Evolutionary conservation across 768 basidiomycete species (phyloP), one percentile per base, ranked within the genome.

Genomic region (Termitomyces sp.): DNA sequence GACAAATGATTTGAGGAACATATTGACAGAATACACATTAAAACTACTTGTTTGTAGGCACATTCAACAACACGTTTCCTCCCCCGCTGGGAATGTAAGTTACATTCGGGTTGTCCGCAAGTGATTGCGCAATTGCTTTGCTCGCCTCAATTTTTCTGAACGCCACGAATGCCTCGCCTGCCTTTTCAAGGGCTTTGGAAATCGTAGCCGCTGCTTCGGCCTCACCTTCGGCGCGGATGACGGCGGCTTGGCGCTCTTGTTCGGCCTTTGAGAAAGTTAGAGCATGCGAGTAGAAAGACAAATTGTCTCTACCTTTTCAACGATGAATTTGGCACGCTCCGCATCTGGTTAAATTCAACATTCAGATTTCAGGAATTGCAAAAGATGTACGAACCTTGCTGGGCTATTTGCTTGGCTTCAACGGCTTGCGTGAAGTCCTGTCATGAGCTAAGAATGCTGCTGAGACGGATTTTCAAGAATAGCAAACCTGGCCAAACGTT

Each of bases 331-430:
- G 57, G 97, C 97, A 35, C 97, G 86, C 76, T 99, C 97, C 61
- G 97, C 97, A 75, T 98, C 96, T 94, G 64, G 30, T 13, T 53
- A 47, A 36, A 7, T 12, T 38, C 2, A 45, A 54, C 32, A 53
- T 52, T 59, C 51, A 61, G 59, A 30, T 22, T 45, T 16, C 26
- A 16, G 35, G 28, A 16, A 7, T 8, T 20, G 32, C 42, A 32
- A 22, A 50, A 50, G 30, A 22, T 7, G n/a, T 4, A 61, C 76
- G 49, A 64, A 92, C 92, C 92, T 82, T 99, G 97, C 72, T 99
- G 97, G 10, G 97, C 97, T 70, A 99, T 98, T 73, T 98, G 97
- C 73, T 99, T 99, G 42, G 96, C 96, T 75, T 99, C 97, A 9
- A 99, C 97, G n/a, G 97, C 97, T 86, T 90, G 87, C 6, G 92